These are phyloP conservation scores for Euphrasia arctica DNA, from an alignment of 305 asterid species.

Conservation along the genomic window DNA sequence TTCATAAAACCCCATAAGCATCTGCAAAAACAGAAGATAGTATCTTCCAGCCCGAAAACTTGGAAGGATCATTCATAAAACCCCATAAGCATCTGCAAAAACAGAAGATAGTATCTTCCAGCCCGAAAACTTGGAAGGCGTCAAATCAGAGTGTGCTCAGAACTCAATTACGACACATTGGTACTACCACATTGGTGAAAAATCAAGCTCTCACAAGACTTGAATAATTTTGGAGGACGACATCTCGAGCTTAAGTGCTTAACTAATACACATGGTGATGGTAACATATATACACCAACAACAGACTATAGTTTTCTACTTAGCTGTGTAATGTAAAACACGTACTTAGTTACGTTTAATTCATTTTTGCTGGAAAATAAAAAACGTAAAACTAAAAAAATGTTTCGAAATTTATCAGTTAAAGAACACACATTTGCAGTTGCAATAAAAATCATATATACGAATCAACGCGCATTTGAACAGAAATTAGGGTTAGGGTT, in stretches of 20 bases:
- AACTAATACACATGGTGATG: background rate
- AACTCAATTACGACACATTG: background rate
- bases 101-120: too few species aligned
- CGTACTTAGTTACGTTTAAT: background rate
- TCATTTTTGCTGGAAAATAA: background rate
- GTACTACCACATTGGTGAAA: background rate
- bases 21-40: too few species aligned
- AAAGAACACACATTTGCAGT: background rate
- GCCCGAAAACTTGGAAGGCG: background rate
- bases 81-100: too few species aligned
- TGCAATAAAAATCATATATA: background rate
- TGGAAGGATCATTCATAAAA: too few species aligned
- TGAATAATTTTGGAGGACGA: background rate
- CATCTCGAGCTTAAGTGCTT: background rate
- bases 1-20: background rate
- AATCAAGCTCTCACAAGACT: background rate
- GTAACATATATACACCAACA: background rate
- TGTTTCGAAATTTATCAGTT: slow-evolving; percentile 2
- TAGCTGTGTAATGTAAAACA: background rate
- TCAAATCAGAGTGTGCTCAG: background rate
- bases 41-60: background rate
- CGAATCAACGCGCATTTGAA: background rate
- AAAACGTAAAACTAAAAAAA: background rate
- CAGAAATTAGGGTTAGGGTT: background rate
- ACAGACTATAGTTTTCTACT: background rate